phyloP scores from a whole-genome alignment of 768 basidiomycete genomes.

The Hygrophorus pudorinus region DNA sequence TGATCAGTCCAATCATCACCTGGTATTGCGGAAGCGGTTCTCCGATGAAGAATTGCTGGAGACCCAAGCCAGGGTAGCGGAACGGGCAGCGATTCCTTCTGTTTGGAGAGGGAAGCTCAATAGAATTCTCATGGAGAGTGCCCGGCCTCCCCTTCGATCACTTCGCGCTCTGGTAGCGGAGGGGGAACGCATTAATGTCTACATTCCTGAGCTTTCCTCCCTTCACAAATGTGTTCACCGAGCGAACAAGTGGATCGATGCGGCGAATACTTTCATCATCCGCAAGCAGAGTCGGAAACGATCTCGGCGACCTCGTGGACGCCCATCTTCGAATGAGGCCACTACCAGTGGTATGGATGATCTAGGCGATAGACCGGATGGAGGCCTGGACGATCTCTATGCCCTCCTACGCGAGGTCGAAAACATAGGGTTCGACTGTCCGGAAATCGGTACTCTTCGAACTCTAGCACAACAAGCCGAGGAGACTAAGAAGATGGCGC shows the following conservation, averaged over 20 bases:
- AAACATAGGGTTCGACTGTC: conserved; percentile 73
- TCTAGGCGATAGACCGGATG: conserved; percentile 59
- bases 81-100: conserved; percentile 63
- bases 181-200: conserved; percentile 76
- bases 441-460: conserved; percentile 55
- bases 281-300: conserved; percentile 77
- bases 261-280: conserved; percentile 66
- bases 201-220: conserved; percentile 57
- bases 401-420: conserved; percentile 63
- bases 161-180: conserved; percentile 79
- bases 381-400: conserved; percentile 61
- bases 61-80: conserved; percentile 51
- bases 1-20: conserved; percentile 34
- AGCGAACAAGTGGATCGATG: conserved; percentile 85
- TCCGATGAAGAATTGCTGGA: conserved; percentile 70
- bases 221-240: conserved; percentile 72
- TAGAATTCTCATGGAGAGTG: conserved; percentile 55
- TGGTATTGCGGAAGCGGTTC: conserved; percentile 69
- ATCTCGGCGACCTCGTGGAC: conserved; percentile 51
- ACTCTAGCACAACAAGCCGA: conserved; percentile 53
- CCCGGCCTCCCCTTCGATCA: conserved; percentile 63
- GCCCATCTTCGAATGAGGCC: conserved; percentile 34
- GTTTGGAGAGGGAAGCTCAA: conserved; percentile 68
- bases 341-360: conserved; percentile 32
- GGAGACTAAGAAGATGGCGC: conserved; percentile 48